Conservation (phyloP, 495 filamentous ascomycete species). For the Xylaria flabelliformis region DNA sequence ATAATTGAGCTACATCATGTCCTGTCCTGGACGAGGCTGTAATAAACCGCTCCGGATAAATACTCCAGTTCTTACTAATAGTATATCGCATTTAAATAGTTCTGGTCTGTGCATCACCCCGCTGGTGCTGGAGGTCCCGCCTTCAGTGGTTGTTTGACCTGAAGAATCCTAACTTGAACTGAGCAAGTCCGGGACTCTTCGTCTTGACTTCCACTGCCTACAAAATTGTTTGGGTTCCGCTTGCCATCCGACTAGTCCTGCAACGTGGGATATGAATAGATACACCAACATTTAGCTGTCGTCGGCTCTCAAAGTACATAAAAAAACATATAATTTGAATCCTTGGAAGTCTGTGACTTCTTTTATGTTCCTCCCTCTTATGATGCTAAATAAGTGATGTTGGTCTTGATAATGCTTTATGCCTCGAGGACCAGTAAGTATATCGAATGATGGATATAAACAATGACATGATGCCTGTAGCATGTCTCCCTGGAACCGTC, state of each 20-base stretch:
- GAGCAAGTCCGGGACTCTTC: background rate
- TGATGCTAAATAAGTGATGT: conserved; percentile 18
- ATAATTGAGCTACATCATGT: background rate
- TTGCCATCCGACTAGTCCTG: conserved; percentile 1
- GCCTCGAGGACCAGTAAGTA: conserved; percentile 5
- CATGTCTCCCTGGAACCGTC: background rate
- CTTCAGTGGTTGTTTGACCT: background rate
- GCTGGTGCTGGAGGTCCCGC: background rate
- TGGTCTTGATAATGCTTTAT: conserved; percentile 3
- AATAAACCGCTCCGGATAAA: background rate
- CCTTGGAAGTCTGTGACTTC: background rate
- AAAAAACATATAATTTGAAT: background rate
- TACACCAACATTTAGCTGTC: background rate
- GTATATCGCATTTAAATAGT: conserved; percentile 2
- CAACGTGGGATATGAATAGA: background rate
- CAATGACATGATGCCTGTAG: conserved; percentile 15
- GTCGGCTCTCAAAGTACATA: conserved; percentile 17
- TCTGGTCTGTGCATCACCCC: background rate
- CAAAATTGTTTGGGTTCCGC: background rate
- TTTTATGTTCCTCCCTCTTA: background rate
- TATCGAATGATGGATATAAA: conserved; percentile 25
- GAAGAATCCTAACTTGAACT: background rate
- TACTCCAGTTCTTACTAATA: background rate
- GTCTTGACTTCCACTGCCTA: background rate
- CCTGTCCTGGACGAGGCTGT: background rate